These are phyloP conservation scores for Boechera stricta DNA, from an alignment of 345 rosid genomes.

Conservation along the genomic window DNA sequence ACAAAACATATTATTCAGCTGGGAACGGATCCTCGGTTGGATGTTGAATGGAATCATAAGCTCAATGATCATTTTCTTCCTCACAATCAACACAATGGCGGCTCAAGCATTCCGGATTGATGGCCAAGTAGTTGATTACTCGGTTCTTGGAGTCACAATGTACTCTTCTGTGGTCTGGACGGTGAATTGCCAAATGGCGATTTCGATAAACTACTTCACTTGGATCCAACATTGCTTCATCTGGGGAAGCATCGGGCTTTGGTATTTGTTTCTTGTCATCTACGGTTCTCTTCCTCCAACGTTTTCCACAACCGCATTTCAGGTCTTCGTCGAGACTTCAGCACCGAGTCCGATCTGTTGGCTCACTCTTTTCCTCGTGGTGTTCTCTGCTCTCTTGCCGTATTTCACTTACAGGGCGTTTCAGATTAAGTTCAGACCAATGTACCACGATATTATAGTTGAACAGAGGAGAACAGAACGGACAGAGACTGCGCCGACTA, in stretches of 20 bases:
- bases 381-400: conserved; percentile 72
- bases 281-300: conserved; percentile 70
- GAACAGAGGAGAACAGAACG: conserved; percentile 40
- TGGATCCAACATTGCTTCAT: conserved; percentile 95
- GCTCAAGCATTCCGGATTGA: conserved; percentile 70
- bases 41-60: conserved; percentile 81
- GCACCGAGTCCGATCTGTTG: conserved; percentile 69
- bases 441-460: conserved; percentile 76
- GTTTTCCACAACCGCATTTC: conserved; percentile 76
- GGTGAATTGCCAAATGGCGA: conserved; percentile 89
- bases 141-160: conserved; percentile 80
- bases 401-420: conserved; percentile 73
- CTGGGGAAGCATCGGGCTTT: conserved; percentile 90
- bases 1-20: conserved; percentile 77
- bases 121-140: conserved; percentile 75
- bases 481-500: conserved; percentile 21
- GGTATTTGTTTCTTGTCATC: conserved; percentile 76
- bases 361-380: conserved; percentile 67
- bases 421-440: conserved; percentile 72
- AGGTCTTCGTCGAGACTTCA: conserved; percentile 75
- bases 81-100: conserved; percentile 58
- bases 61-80: conserved; percentile 81
- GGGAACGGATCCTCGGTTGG: conserved; percentile 89
- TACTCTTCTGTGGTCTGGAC: conserved; percentile 84
- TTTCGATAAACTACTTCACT: conserved; percentile 93